These are phyloP conservation scores for Sequoia sempervirens DNA, from an alignment of 75 land plant species.

Conservation along the genomic window DNA sequence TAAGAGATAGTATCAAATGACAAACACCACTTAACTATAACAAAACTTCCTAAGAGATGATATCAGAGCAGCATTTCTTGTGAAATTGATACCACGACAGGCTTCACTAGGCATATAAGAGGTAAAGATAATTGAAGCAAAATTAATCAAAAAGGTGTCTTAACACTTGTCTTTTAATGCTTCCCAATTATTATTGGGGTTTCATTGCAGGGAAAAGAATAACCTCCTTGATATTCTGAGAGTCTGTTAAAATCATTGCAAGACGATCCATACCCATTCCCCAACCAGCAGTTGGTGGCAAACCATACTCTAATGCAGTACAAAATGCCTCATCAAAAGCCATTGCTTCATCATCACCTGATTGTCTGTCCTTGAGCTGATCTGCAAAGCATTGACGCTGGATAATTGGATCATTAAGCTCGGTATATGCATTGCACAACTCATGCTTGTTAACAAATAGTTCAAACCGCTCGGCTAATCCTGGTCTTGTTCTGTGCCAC, in stretches of 20 bases:
- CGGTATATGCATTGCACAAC: constrained; percentile 94
- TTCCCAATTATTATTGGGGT: constrained; percentile 30
- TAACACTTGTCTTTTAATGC: too few relatives aligned
- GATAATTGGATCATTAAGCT: constrained; percentile 90
- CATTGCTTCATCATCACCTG: constrained; percentile 98
- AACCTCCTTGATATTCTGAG: constrained; percentile 95
- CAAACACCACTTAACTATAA: too few relatives aligned
- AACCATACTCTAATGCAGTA: constrained; percentile 89
- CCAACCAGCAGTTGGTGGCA: constrained; percentile 96
- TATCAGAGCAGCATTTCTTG: neutral
- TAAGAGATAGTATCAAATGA: too few relatives aligned
- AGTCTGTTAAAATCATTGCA: constrained; percentile 86
- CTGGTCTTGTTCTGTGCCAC: constrained; percentile 81
- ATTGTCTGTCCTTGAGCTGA: constrained; percentile 84
- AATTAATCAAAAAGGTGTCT: too few relatives aligned
- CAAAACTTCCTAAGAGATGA: neutral
- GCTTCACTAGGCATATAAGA: too few relatives aligned
- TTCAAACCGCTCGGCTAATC: constrained; percentile 90
- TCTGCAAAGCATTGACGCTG: constrained; percentile 84
- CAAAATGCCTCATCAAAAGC: constrained; percentile 83
- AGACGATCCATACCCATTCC: constrained; percentile 91
- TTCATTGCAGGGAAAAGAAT: constrained; percentile 93
- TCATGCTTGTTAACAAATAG: constrained; percentile 91
- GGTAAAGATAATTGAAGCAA: too few relatives aligned
- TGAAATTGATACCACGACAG: too few relatives aligned